Evolutionary conservation across 176 grass and related monocot genomes (phyloP), one percentile per base, ranked within the genome.

Genomic region (Oropetium thomaeum): DNA sequence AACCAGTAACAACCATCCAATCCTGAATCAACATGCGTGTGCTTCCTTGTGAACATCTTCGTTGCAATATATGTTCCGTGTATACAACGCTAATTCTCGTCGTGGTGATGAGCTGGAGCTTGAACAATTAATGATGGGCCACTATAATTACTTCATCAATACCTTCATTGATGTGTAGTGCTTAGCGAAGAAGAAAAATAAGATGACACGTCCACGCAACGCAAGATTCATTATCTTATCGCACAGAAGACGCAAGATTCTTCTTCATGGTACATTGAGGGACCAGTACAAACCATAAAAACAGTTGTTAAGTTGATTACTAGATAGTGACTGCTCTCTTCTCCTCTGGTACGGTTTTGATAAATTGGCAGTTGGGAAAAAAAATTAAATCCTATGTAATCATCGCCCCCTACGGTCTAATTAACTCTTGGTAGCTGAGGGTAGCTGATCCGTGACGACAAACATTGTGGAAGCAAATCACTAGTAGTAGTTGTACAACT

Each of bases 381-480:
- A 6, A 58, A 39, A 58, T 20, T 37, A 58, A 61, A 61, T 61
- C 45, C 17, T 17, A 10, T 27, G 25, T 10, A 60, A 42, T 72
- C 47, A 25, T 71, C 12, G 7, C 8, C 33, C 19, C 0, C 39
- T 28, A 29, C 7, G 10, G 45, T 52, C 19, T n/a, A n/a, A n/a
- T n/a, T n/a, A n/a, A n/a, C n/a, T n/a, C n/a, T n/a, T 52, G 3
- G 52, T 12, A 59, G 71, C 35, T 75, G 17, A 44, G 5, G 16
- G 37, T 44, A 22, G 58, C 5, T 75, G 73, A 27, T 31, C 39
- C 16, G 32, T 15, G 39, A 4, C 1, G 6, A n/a, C n/a, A n/a
- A n/a, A n/a, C n/a, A n/a, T n/a, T 60, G 20, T 64, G 38, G 17
- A 71, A 34, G 75, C 39, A 73, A 58, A 67, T 67, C 30, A 10